A percentile compares a stretch with the other conserved stretches of the same genome.
These are phyloP conservation scores for Leucosporidium scottii DNA, from an alignment of 768 basidiomycete genomes.

Conservation along the genomic window DNA sequence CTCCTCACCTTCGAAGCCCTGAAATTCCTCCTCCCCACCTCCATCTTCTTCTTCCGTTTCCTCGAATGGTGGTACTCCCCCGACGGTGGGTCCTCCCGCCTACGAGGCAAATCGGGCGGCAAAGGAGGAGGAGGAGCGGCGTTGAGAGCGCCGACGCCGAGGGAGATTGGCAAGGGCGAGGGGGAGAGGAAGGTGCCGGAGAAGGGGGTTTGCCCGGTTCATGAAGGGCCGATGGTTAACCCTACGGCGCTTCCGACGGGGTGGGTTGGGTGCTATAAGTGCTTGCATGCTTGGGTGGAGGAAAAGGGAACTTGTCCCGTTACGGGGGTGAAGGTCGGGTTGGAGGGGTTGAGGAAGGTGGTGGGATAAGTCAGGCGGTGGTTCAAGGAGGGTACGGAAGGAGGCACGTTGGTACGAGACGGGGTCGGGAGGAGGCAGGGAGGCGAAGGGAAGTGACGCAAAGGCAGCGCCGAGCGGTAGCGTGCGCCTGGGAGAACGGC, in stretches of 20 bases:
- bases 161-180: neutral
- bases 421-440: no score
- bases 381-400: neutral
- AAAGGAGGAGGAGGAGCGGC: slow-evolving; percentile 40
- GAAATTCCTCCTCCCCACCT: slow-evolving; percentile 69
- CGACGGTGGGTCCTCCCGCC: slow-evolving; percentile 66
- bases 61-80: slow-evolving; percentile 99
- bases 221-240: slow-evolving; percentile 7
- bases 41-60: slow-evolving; percentile 93
- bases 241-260: slow-evolving; percentile 30
- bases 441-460: no score
- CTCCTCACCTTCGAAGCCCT: slow-evolving; percentile 67
- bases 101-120: slow-evolving; percentile 55
- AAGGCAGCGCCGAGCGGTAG: no score
- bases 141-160: neutral
- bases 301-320: slow-evolving; percentile 16
- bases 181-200: neutral
- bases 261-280: slow-evolving; percentile 30
- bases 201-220: neutral
- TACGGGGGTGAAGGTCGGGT: slow-evolving; percentile 22
- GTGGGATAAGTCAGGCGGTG: slow-evolving; percentile 14
- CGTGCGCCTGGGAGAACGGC: no score
- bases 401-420: neutral
- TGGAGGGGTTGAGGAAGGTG: slow-evolving; percentile 23
- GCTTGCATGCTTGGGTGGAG: slow-evolving; percentile 24